Conservation (phyloP, 2,329 filamentous ascomycete species). For the Phaeosphaeriaceae sp. region DNA sequence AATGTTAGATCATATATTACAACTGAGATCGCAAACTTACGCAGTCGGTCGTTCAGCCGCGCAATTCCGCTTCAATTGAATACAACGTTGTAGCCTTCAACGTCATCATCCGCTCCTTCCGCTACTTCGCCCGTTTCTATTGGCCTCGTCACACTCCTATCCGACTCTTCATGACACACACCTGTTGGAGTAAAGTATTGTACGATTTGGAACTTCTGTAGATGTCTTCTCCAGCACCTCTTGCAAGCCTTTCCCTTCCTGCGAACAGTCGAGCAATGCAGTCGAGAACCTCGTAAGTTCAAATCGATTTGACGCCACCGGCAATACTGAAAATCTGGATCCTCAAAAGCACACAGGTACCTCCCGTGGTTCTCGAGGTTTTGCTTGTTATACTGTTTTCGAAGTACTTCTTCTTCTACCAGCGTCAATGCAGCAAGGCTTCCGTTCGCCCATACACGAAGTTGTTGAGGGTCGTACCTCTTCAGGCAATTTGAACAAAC, state of each 20-base stretch:
- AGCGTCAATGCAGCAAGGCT: constrained; percentile 19
- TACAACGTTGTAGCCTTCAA: constrained; percentile 29
- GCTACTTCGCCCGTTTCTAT: constrained; percentile 19
- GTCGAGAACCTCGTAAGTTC: constrained; percentile 30
- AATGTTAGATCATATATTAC: neutral
- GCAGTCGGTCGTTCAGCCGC: neutral
- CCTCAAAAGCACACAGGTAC: constrained; percentile 35
- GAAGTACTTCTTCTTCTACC: constrained; percentile 26
- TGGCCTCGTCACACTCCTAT: constrained; percentile 23
- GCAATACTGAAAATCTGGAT: constrained; percentile 32
- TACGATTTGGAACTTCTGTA: constrained; percentile 29
- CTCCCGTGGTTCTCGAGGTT: constrained; percentile 32
- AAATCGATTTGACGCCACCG: constrained; percentile 33
- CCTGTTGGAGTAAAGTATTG: constrained; percentile 37
- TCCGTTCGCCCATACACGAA: constrained; percentile 24
- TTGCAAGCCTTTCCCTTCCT: constrained; percentile 30
- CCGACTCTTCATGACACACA: constrained; percentile 37
- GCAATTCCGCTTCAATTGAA: constrained; percentile 9
- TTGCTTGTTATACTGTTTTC: constrained; percentile 26
- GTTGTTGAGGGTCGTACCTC: constrained; percentile 32
- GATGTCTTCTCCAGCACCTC: constrained; percentile 32
- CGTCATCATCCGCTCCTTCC: constrained; percentile 30
- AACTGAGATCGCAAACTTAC: constrained; percentile 4
- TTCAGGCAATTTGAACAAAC: constrained; percentile 33
- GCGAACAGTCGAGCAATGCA: constrained; percentile 25